phyloP scores from a whole-genome alignment of 2,329 filamentous ascomycete species.

The Stagonosporopsis cucurbitacearum region DNA sequence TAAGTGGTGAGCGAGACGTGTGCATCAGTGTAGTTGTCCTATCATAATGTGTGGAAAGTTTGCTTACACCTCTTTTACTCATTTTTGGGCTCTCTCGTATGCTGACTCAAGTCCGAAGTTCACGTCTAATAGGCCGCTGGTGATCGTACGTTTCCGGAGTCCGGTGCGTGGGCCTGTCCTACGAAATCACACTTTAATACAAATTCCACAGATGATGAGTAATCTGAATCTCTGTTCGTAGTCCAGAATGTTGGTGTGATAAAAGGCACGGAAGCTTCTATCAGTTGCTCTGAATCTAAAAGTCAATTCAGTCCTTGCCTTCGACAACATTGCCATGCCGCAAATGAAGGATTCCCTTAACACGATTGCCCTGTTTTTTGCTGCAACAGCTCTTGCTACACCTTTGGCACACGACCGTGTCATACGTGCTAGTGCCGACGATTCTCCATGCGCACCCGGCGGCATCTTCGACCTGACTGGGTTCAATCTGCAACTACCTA shows the following conservation, averaged over 20 bases:
- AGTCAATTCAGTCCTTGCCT: neutral
- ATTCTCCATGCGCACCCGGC: constrained; percentile 26
- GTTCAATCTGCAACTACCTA: constrained; percentile 52
- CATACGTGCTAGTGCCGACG: neutral
- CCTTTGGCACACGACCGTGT: neutral
- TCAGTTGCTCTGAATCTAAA: neutral
- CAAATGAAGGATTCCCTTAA: neutral
- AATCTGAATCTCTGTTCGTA: neutral
- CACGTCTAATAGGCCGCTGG: too few species aligned
- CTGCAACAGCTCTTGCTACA: neutral
- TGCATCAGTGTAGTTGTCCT: too few species aligned
- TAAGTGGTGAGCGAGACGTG: too few species aligned
- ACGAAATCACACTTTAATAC: neutral
- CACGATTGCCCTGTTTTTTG: neutral
- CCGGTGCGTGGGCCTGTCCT: neutral
- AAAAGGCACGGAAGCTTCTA: neutral
- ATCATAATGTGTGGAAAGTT: neutral
- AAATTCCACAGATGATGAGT: neutral
- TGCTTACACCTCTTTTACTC: neutral
- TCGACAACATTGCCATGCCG: neutral
- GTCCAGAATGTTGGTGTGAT: neutral
- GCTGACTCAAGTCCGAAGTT: neutral
- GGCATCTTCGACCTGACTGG: constrained; percentile 28
- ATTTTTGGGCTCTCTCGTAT: neutral
- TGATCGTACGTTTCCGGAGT: neutral